Conservation (phyloP, 2,329 filamentous ascomycete genomes). For the Pseudogymnoascus sp. region DNA sequence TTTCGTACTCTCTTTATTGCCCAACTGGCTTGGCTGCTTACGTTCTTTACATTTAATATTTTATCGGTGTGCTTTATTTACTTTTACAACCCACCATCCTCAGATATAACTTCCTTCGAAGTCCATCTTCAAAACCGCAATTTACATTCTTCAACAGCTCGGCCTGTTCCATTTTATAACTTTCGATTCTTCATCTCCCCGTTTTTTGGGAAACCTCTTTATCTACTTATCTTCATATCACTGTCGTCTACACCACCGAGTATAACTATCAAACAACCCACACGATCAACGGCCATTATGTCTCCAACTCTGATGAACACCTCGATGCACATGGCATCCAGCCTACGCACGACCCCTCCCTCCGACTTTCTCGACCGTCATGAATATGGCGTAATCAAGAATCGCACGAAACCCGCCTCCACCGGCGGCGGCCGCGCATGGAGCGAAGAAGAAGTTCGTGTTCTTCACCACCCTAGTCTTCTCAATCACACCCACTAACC, state of each 20-base stretch:
- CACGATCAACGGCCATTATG: constrained; percentile 22
- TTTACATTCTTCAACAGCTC: constrained; percentile 42
- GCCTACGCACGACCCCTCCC: constrained; percentile 28
- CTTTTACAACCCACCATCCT: constrained; percentile 27
- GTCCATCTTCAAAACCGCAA: constrained; percentile 21
- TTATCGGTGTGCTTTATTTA: constrained; percentile 25
- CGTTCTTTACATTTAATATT: constrained; percentile 41
- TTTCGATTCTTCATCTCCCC: constrained; percentile 28
- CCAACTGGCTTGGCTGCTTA: constrained; percentile 50
- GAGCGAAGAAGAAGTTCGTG: constrained; percentile 75
- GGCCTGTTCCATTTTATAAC: constrained; percentile 27
- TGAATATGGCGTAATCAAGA: constrained; percentile 57
- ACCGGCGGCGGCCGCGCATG: constrained; percentile 73
- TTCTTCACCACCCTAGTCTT: neutral
- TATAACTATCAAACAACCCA: constrained; percentile 24
- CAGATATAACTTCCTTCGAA: constrained; percentile 18
- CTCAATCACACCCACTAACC: neutral
- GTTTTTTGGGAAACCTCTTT: constrained; percentile 17
- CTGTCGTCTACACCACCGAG: constrained; percentile 17
- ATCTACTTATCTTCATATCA: constrained; percentile 19
- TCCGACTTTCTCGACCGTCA: constrained; percentile 52
- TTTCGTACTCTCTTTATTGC: constrained; percentile 39
- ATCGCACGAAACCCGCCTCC: constrained; percentile 56
- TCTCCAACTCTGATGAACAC: constrained; percentile 32
- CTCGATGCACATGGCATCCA: constrained; percentile 23